These are phyloP conservation scores for Picea glauca DNA, from an alignment of 75 land plant species.

Conservation along the genomic window DNA sequence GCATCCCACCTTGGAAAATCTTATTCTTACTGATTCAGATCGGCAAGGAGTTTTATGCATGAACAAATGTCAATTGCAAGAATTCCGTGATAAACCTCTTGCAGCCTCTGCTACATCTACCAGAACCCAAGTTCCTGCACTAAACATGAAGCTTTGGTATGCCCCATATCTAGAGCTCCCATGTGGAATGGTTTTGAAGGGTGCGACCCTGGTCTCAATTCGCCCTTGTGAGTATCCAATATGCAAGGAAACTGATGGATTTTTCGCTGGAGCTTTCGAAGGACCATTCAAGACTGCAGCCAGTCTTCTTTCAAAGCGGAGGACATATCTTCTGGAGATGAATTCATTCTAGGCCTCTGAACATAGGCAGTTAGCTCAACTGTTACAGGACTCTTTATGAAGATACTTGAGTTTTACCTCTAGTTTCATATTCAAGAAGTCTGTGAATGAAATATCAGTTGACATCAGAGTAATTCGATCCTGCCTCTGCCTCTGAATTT, in stretches of 20 bases:
- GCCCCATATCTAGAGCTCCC: constrained; percentile 54
- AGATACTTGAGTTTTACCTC: neutral
- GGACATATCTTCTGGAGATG: constrained; percentile 61
- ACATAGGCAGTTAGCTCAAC: neutral
- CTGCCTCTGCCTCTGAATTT: neutral
- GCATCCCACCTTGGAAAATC: constrained; percentile 48
- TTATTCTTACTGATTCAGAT: constrained; percentile 50
- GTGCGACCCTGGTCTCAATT: constrained; percentile 55
- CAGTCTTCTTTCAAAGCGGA: constrained; percentile 26
- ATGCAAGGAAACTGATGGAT: constrained; percentile 32
- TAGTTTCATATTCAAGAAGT: neutral
- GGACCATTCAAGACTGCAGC: constrained; percentile 43
- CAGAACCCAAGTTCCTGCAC: constrained; percentile 53
- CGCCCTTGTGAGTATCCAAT: constrained; percentile 33
- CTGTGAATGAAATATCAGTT: neutral
- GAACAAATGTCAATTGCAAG: constrained; percentile 40
- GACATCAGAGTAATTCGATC: neutral
- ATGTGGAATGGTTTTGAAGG: constrained; percentile 42
- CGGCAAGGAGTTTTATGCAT: constrained; percentile 53
- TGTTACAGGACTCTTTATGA: neutral
- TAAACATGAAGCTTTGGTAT: constrained; percentile 63
- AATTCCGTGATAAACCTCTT: constrained; percentile 41
- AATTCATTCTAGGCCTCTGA: constrained; percentile 42
- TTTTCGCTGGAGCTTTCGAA: constrained; percentile 49
- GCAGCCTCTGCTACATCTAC: constrained; percentile 48